A percentile compares a stretch with the other conserved stretches of the same genome.
Evolutionary conservation across 768 basidiomycete genomes (phyloP).

Genomic region (Termitomyces sp.): DNA sequence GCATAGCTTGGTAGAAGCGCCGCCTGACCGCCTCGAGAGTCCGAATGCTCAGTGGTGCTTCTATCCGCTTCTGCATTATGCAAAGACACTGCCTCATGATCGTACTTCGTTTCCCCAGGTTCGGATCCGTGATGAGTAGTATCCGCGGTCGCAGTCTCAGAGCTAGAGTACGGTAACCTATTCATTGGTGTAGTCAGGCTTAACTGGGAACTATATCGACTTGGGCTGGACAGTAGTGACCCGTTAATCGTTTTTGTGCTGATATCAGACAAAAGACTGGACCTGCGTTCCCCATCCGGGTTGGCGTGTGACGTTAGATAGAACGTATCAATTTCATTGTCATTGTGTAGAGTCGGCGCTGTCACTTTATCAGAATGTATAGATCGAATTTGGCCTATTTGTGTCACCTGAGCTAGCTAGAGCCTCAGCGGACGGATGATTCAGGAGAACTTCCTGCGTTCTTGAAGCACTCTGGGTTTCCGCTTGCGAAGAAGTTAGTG

Average conservation of each 20-base stretch:
- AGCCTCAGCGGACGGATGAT: background rate
- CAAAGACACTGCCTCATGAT: background rate
- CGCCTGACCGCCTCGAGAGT: background rate
- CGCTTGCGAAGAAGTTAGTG: background rate
- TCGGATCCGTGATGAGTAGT: background rate
- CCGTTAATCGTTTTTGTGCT: slow-evolving; percentile 14
- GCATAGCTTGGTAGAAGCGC: background rate
- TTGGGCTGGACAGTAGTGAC: background rate
- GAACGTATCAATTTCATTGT: background rate
- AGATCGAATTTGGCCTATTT: background rate
- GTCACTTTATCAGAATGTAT: background rate
- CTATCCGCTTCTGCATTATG: background rate
- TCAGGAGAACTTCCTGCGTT: background rate
- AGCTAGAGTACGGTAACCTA: background rate
- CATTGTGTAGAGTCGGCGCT: background rate
- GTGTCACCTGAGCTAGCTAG: background rate
- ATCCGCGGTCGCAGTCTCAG: background rate
- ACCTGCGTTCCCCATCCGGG: background rate
- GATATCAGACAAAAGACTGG: background rate
- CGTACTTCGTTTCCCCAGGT: background rate
- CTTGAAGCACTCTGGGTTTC: background rate
- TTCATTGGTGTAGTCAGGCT: background rate
- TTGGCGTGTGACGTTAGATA: slow-evolving; percentile 4
- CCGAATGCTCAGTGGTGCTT: background rate
- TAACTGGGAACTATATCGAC: background rate